phyloP scores from a whole-genome alignment of 768 basidiomycete species.

The Lentinula sp. region DNA sequence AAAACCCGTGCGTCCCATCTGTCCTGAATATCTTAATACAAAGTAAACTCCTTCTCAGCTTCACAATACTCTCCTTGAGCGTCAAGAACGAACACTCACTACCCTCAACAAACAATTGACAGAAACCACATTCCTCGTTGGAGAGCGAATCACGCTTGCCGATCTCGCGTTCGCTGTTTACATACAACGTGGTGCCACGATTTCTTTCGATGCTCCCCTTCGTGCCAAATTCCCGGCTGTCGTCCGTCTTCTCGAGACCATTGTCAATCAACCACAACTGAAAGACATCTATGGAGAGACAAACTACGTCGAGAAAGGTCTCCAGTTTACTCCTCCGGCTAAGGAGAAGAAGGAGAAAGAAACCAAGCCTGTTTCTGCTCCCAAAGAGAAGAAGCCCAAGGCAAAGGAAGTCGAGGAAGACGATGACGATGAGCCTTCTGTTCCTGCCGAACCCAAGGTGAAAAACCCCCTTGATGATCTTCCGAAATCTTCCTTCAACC shows the following conservation, averaged over 20 bases:
- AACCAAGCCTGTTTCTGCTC: slow-evolving; percentile 36
- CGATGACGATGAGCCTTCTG: slow-evolving; percentile 71
- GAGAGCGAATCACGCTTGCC: slow-evolving; percentile 91
- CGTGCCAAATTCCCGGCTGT: slow-evolving; percentile 70
- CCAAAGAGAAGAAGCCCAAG: slow-evolving; percentile 47
- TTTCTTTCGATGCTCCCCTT: slow-evolving; percentile 57
- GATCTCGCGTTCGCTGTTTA: slow-evolving; percentile 67
- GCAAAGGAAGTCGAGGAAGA: slow-evolving; percentile 55
- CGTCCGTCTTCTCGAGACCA: slow-evolving; percentile 81
- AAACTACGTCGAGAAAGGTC: slow-evolving; percentile 60
- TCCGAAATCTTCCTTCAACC: slow-evolving; percentile 82
- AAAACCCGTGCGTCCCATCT: slow-evolving; percentile 59
- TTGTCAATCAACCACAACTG: slow-evolving; percentile 78
- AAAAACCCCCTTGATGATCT: slow-evolving; percentile 95
- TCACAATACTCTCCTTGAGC: slow-evolving; percentile 50
- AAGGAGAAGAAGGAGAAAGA: slow-evolving; percentile 68
- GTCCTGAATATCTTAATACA: not conserved
- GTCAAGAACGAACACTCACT: slow-evolving; percentile 48
- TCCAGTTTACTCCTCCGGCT: slow-evolving; percentile 65
- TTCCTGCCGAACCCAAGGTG: slow-evolving; percentile 78
- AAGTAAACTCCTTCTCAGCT: slow-evolving; percentile 30
- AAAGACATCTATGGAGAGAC: slow-evolving; percentile 59
- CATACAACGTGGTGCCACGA: slow-evolving; percentile 46
- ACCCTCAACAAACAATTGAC: slow-evolving; percentile 72
- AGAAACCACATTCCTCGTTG: slow-evolving; percentile 84